A percentile compares a stretch with the other conserved stretches of the same genome.
Evolutionary conservation across 805 yeast species (phyloP).

Genomic region (Barnettozyma sucrosica): DNA sequence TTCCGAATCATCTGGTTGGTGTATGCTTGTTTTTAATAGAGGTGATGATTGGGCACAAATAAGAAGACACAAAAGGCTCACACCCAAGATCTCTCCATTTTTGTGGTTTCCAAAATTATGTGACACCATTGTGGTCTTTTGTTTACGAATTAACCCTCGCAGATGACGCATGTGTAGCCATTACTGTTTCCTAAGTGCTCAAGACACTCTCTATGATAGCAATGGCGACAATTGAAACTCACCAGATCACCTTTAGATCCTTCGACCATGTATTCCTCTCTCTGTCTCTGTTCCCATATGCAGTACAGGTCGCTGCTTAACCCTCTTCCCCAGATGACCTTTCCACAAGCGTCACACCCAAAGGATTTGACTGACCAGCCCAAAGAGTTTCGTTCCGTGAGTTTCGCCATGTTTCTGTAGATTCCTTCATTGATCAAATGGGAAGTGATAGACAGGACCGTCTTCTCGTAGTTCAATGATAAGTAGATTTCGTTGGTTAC

Average conservation of each 20-base stretch:
- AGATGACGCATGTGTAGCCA: conserved; percentile 34
- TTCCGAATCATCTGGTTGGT: conserved; percentile 12
- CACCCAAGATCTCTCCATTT: background rate
- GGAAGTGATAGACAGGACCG: conserved; percentile 45
- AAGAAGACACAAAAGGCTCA: background rate
- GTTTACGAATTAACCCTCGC: conserved; percentile 21
- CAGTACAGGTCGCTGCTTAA: conserved; percentile 43
- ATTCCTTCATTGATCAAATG: conserved; percentile 53
- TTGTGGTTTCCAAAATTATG: background rate
- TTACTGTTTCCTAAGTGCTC: conserved; percentile 37
- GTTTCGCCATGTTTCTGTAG: conserved; percentile 36
- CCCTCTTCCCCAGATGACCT: conserved; percentile 63
- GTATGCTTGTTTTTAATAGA: background rate
- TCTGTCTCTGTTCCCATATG: conserved; percentile 48
- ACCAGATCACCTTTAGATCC: conserved; percentile 31
- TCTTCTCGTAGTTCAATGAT: conserved; percentile 60
- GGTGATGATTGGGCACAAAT: no score
- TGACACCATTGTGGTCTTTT: background rate
- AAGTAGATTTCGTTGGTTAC: conserved; percentile 58
- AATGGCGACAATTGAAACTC: conserved; percentile 61
- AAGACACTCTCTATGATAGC: conserved; percentile 56
- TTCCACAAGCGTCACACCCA: conserved; percentile 75
- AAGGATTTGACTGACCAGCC: conserved; percentile 62
- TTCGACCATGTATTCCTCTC: conserved; percentile 26
- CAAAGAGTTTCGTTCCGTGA: conserved; percentile 36